Percentiles rank a stretch among this genome's conserved stretches.
These are phyloP conservation scores for Nemania diffusa DNA, from an alignment of 2,329 filamentous ascomycete species.

Conservation along the genomic window DNA sequence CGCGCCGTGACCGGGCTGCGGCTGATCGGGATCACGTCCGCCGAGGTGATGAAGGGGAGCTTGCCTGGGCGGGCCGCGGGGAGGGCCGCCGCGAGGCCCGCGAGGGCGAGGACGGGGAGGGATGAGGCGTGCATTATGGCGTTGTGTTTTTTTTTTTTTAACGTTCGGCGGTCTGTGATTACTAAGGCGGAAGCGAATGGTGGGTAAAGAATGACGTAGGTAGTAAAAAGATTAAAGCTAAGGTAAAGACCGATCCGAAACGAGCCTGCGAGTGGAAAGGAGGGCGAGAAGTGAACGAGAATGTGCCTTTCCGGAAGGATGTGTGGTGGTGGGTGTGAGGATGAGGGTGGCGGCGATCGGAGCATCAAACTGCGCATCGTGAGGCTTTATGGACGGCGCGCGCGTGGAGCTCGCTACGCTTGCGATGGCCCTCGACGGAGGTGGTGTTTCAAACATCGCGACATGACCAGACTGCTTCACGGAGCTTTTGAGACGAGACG, in stretches of 20 bases:
- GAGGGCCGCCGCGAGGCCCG: conserved; percentile 31
- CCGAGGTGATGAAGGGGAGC: conserved; percentile 39
- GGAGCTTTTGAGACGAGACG: conserved; percentile 1
- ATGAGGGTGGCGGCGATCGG: background rate
- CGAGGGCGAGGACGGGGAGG: conserved; percentile 31
- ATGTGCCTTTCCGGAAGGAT: conserved; percentile 35
- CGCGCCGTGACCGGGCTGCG: background rate
- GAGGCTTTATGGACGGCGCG: conserved; percentile 23
- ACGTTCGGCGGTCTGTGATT: background rate
- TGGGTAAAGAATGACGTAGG: conserved; percentile 10
- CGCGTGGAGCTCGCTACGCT: conserved; percentile 7
- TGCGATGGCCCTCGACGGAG: background rate
- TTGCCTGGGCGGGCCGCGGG: too few relatives aligned
- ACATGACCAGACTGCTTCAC: conserved; percentile 14
- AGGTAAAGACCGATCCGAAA: conserved; percentile 31
- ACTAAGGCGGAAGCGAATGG: background rate
- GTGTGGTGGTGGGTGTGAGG: background rate
- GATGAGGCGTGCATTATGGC: conserved; percentile 32
- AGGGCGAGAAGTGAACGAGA: conserved; percentile 30
- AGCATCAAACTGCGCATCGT: conserved; percentile 28
- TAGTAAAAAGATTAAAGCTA: too few relatives aligned
- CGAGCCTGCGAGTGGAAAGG: conserved; percentile 33
- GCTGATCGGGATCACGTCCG: conserved; percentile 31
- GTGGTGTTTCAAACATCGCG: conserved; percentile 26
- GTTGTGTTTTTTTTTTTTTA: background rate